These are phyloP conservation scores for Lycium barbarum DNA, from an alignment of 257 asterid species.

Conservation along the genomic window DNA sequence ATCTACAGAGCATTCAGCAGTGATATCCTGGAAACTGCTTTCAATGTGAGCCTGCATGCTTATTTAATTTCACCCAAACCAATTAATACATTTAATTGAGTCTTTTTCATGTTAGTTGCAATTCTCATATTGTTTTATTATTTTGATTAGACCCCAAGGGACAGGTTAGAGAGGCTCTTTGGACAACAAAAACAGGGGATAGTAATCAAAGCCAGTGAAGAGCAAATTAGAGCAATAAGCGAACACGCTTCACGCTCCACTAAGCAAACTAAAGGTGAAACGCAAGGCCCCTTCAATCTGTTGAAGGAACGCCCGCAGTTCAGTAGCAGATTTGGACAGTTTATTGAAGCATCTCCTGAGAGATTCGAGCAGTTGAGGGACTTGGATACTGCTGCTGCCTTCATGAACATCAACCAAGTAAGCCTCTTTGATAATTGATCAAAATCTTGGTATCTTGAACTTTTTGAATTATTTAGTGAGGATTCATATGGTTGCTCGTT, in stretches of 20 bases:
- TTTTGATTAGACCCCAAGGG: constrained; percentile 38
- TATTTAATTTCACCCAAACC: neutral
- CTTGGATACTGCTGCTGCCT: constrained; percentile 39
- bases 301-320: constrained; percentile 36
- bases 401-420: constrained; percentile 55
- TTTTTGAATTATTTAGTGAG: no score
- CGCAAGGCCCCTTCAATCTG: constrained; percentile 44
- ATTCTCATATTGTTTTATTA: neutral
- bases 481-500: no score
- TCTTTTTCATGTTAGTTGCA: neutral
- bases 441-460: neutral
- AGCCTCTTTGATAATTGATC: neutral
- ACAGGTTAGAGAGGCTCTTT: constrained; percentile 39
- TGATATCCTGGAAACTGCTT: constrained; percentile 55
- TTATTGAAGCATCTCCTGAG: constrained; percentile 42
- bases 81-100: neutral
- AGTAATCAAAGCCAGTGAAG: constrained; percentile 45
- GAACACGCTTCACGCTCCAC: constrained; percentile 32
- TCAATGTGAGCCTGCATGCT: constrained; percentile 46
- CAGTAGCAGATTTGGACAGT: constrained; percentile 42
- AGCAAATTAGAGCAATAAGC: constrained; percentile 53
- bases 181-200: constrained; percentile 44
- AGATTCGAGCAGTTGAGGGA: constrained; percentile 42
- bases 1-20: constrained; percentile 54
- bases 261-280: constrained; percentile 28